phyloP scores from a whole-genome alignment of 2,329 filamentous ascomycete genomes.

The Colletotrichum sp. region DNA sequence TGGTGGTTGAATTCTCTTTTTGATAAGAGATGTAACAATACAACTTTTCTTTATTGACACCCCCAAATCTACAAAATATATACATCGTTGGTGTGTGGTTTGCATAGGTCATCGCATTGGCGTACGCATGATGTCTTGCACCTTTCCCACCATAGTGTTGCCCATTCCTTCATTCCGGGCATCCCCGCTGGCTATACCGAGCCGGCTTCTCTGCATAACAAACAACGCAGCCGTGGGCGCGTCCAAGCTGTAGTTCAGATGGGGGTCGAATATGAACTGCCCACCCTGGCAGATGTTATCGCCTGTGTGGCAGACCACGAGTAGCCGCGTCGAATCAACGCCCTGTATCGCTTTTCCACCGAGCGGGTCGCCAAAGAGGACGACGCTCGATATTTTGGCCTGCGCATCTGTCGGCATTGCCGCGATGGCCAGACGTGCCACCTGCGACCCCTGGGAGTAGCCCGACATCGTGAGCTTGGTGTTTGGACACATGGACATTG shows the following conservation, averaged over 20 bases:
- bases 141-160: slow-evolving; percentile 19
- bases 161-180: slow-evolving; percentile 28
- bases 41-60: background rate
- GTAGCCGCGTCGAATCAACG: slow-evolving; percentile 24
- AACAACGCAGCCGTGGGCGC: slow-evolving; percentile 23
- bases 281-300: slow-evolving; percentile 33
- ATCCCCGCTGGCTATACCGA: slow-evolving; percentile 28
- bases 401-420: slow-evolving; percentile 24
- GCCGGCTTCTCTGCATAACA: slow-evolving; percentile 26
- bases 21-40: background rate
- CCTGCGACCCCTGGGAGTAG: slow-evolving; percentile 33
- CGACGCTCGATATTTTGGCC: slow-evolving; percentile 28
- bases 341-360: slow-evolving; percentile 26
- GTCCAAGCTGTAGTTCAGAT: slow-evolving; percentile 21
- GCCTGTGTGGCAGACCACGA: slow-evolving; percentile 29
- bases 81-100: background rate
- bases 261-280: slow-evolving; percentile 3
- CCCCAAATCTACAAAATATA: background rate
- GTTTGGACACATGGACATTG: slow-evolving; percentile 30
- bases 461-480: slow-evolving; percentile 30
- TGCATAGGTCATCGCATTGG: background rate
- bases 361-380: slow-evolving; percentile 34
- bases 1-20: background rate
- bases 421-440: slow-evolving; percentile 30
- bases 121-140: slow-evolving; percentile 11